Evolutionary conservation across 805 yeast genomes (phyloP), one percentile per base, ranked within the genome.

Genomic region (Pichia exigua): DNA sequence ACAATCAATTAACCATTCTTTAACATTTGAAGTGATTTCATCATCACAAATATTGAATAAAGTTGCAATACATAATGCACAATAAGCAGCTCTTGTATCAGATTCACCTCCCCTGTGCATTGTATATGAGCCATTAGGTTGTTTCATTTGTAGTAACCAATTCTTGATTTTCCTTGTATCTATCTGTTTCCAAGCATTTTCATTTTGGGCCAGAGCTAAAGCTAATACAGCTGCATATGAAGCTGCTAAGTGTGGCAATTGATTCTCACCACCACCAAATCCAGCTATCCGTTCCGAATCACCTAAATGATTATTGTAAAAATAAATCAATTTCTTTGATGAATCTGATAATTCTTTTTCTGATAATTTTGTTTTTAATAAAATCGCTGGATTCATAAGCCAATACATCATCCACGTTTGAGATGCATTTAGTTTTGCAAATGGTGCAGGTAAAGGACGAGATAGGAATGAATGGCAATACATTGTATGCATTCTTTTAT

Each of bases 361-460:
- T 15, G 53, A 40, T 12, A 55, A 18, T 44, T 45, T 52, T 55
- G 49, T 48, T 38, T 48, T 60, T 28, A 84, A 55, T 1, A 81
- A 50, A 3, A 64, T 58, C 44, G 74, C 59, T 0, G 83, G 73
- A 62, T 88, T 89, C 44, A 78, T 63, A 8, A 84, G 68, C 99
- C 99, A 94, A 64, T 86, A 92, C 1, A 87, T 53, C 61, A 92
- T 69, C 98, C 98, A 94, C 0, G 96, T 82, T 54, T 85, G 90
- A n/a, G 94, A 86, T 0, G 97, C 94, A 66, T 92, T 97, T 45
- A 88, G 71, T 0, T 76, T 75, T 3, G 66, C 62, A 64, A 76
- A 84, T 10, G 65, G 69, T 2, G 68, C 56, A 0, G 90, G 86
- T 27, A 86, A 71, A 18, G 74, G 69, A 12, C 66, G 62, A 11